phyloP scores from a whole-genome alignment of 371 early-diverging fungal species.

The Polyrhizophydium stewartii region DNA sequence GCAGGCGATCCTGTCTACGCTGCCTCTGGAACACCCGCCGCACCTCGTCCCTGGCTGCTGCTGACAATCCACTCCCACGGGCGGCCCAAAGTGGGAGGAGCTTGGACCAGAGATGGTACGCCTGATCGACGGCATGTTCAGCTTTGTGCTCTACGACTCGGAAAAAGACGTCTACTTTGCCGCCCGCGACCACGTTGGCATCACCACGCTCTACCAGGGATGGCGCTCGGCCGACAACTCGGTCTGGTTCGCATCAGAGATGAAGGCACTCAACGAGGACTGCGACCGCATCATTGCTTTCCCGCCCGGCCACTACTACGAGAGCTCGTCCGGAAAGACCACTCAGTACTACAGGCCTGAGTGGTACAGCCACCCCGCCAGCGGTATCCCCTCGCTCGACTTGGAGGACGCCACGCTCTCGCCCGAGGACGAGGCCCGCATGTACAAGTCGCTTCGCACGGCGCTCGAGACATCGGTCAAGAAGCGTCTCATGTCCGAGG shows the following conservation, averaged over 20 bases:
- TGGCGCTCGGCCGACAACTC: conserved; percentile 81
- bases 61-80: no score
- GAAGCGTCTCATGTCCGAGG: conserved; percentile 95
- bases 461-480: conserved; percentile 81
- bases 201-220: conserved; percentile 95
- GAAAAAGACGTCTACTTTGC: conserved; percentile 72
- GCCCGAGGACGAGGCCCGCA: conserved; percentile 36
- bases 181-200: conserved; percentile 95
- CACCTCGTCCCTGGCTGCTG: not conserved
- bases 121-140: conserved; percentile 93
- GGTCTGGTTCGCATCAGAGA: conserved; percentile 88
- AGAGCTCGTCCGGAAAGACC: conserved; percentile 65
- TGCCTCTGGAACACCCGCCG: not conserved
- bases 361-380: conserved; percentile 68
- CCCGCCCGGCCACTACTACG: conserved; percentile 92
- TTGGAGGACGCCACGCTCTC: conserved; percentile 22
- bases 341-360: conserved; percentile 84
- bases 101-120: conserved; percentile 72
- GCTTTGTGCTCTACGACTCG: conserved; percentile 86
- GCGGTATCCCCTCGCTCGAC: conserved; percentile 42
- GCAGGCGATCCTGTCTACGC: no score
- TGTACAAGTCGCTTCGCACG: conserved; percentile 69
- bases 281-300: conserved; percentile 93
- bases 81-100: conserved; percentile 69
- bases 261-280: conserved; percentile 90